These are phyloP conservation scores for Hydrangea macrophylla DNA, from an alignment of 148 eudicot genomes.

Conservation along the genomic window DNA sequence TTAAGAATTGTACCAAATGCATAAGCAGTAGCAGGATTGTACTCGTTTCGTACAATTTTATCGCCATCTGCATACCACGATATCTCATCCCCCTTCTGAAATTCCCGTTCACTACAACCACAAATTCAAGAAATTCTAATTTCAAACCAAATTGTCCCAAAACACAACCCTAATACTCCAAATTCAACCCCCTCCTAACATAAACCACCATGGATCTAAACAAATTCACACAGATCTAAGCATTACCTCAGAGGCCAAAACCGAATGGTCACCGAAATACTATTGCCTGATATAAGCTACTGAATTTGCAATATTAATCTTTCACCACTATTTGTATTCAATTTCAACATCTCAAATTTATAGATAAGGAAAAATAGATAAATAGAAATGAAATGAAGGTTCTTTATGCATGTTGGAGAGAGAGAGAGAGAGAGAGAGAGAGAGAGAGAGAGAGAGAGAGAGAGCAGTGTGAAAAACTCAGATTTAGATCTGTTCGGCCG, in stretches of 20 bases:
- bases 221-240: slow-evolving; percentile 32
- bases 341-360: too few species aligned
- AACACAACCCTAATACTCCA: slow-evolving; percentile 9
- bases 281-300: slow-evolving; percentile 79
- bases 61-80: slow-evolving; percentile 97
- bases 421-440: too few species aligned
- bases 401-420: too few species aligned
- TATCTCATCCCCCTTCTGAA: slow-evolving; percentile 77
- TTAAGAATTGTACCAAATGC: slow-evolving; percentile 61
- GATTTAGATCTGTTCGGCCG: too few species aligned
- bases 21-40: slow-evolving; percentile 75
- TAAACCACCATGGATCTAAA: slow-evolving; percentile 24
- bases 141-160: slow-evolving; percentile 13
- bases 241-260: slow-evolving; percentile 84
- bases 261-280: slow-evolving; percentile 88
- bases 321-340: too few species aligned
- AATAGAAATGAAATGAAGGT: too few species aligned
- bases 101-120: slow-evolving; percentile 72
- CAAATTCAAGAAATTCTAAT: slow-evolving; percentile 12
- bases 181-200: slow-evolving; percentile 5
- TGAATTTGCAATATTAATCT: too few species aligned
- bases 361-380: too few species aligned
- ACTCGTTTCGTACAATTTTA: slow-evolving; percentile 79
- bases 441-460: too few species aligned
- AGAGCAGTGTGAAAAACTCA: too few species aligned